phyloP scores from a whole-genome alignment of 2,329 filamentous ascomycete species.

The Phymatotrichopsis omnivora region DNA sequence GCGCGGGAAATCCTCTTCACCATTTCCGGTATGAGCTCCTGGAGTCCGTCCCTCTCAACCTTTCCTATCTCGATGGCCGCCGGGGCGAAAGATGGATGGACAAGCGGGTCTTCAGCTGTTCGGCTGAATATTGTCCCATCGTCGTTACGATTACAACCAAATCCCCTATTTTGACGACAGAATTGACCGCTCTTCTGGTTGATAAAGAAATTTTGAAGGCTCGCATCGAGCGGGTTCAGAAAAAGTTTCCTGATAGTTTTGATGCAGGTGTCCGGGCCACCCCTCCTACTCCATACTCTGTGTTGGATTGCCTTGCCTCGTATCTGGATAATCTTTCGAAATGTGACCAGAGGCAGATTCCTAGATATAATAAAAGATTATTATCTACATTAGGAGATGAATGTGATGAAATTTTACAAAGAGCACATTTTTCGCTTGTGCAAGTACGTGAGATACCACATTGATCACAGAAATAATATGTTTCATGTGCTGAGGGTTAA shows the following conservation, averaged over 20 bases:
- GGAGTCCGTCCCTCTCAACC: slow-evolving; percentile 22
- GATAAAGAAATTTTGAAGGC: slow-evolving; percentile 43
- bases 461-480: no score
- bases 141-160: slow-evolving; percentile 44
- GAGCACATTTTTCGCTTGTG: slow-evolving; percentile 45
- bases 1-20: slow-evolving; percentile 47
- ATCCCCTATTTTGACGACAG: slow-evolving; percentile 43
- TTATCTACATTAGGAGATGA: slow-evolving; percentile 52
- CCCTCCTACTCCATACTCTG: slow-evolving; percentile 39
- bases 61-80: slow-evolving; percentile 23
- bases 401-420: slow-evolving; percentile 48
- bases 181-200: slow-evolving; percentile 44
- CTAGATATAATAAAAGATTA: slow-evolving; percentile 53
- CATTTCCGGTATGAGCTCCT: slow-evolving; percentile 37
- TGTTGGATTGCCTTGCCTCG: slow-evolving; percentile 46
- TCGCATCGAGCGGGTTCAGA: slow-evolving; percentile 46
- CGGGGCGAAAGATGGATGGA: slow-evolving; percentile 35
- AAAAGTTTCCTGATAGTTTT: slow-evolving; percentile 35
- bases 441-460: slow-evolving; percentile 25
- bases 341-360: slow-evolving; percentile 45
- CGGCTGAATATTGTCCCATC: slow-evolving; percentile 47
- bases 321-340: slow-evolving; percentile 52
- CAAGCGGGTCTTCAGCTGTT: slow-evolving; percentile 48
- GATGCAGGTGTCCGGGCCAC: slow-evolving; percentile 7
- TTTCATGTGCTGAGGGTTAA: slow-evolving; percentile 19